Evolutionary conservation across 1,139 yeast species (phyloP), one percentile per base, ranked within the genome.

Genomic region (Taphrina sp.): DNA sequence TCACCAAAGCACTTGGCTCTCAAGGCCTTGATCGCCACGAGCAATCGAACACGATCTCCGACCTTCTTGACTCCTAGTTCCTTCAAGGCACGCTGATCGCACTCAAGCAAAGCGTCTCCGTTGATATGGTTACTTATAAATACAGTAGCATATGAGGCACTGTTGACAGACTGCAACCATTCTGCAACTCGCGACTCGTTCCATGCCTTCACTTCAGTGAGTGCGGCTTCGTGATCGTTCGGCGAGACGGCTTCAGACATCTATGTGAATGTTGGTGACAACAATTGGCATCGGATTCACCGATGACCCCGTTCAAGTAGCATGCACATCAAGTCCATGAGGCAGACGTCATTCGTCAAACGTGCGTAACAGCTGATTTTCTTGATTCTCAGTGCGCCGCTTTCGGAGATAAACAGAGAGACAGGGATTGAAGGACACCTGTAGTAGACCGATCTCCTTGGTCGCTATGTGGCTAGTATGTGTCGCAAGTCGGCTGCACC

Each of bases 1-100:
- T 28, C 10, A 3, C 61, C 41, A 20, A 46, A 46, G n/a, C 60
- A 52, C 66, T 60, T 60, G 33, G 43, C 42, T 16, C 67, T 62
- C 14, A 71, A 62, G n/a, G 60, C 57, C 41, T 64, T 64, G 36
- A 73, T 61, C 57, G 83, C 81, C 19, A 80, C 72, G 62, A 80
- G 81, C 5, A 87, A 67, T 31, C 83, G 73, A 33, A 92, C 74
- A 31, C 96, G 73, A 67, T 92, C 97, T 0, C 97, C 97, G 7
- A 92, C 78, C 62, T 80, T 83, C 17, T 63, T 63, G n/a, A 92
- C 71, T 0, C 96, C 96, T 5, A 92, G 68, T 60, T 85, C 95
- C 56, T 76, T 77, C 56, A 92, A 74, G 0, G 89, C 79, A n/a
- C 71, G 74, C 35, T 78, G 75, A 65, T 88, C 96, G 49, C 89